These are phyloP conservation scores for Crithidia expoeki DNA, from an alignment of 208 protist genomes.

Conservation along the genomic window DNA sequence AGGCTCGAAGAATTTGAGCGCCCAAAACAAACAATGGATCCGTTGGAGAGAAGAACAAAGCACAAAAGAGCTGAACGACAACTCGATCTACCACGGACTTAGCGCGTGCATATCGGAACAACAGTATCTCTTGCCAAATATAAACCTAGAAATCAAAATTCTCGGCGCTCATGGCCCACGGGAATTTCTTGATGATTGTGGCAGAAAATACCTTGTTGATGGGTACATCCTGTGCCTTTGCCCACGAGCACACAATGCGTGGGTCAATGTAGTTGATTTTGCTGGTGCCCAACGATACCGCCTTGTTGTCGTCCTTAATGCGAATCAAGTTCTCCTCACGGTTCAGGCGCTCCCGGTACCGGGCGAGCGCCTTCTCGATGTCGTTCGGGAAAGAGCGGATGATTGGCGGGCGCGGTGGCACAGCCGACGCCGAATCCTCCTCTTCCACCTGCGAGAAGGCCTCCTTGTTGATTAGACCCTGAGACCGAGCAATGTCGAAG, in stretches of 20 bases:
- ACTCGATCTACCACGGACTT: no score
- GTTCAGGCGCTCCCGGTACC: constrained; percentile 81
- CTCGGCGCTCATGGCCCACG: constrained; percentile 93
- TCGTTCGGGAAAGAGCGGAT: constrained; percentile 76
- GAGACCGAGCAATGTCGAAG: constrained; percentile 55
- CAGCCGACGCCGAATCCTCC: constrained; percentile 32
- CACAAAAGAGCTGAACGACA: no score
- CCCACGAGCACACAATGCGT: constrained; percentile 98
- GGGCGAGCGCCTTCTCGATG: constrained; percentile 62
- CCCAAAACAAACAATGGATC: no score
- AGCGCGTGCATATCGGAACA: no score
- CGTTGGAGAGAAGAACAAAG: no score
- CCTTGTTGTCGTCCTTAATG: constrained; percentile 93
- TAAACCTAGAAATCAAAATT: constrained; percentile 77
- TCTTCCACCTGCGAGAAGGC: constrained; percentile 51
- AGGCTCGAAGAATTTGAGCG: no score
- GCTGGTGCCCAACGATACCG: constrained; percentile 96
- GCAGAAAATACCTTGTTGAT: constrained; percentile 98
- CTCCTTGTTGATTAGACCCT: constrained; percentile 56
- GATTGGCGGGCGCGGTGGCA: constrained; percentile 76
- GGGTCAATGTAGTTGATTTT: constrained; percentile 99
- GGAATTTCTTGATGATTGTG: constrained; percentile 97
- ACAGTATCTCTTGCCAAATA: no score
- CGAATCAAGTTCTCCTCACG: constrained; percentile 78
- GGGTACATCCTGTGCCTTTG: constrained; percentile 91